A percentile compares a stretch with the other conserved stretches of the same genome.
Conservation (phyloP, 805 yeast genomes). For the Yarrowia sp. region DNA sequence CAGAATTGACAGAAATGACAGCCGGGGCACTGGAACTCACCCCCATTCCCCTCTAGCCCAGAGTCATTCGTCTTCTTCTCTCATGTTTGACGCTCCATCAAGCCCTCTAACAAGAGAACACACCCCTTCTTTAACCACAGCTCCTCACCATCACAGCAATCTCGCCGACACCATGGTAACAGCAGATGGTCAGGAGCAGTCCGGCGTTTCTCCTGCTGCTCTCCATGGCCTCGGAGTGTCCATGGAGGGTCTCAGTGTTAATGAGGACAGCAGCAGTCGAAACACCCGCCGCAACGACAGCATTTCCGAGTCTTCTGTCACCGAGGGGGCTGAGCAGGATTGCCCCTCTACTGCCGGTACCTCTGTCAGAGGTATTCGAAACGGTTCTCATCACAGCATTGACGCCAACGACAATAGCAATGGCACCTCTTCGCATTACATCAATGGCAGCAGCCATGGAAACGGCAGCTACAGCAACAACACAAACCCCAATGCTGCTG, state of each 20-base stretch:
- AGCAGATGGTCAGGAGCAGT: not conserved
- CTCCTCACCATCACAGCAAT: not conserved
- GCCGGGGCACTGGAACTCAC: not conserved
- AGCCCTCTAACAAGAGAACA: not conserved
- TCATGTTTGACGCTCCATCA: not conserved
- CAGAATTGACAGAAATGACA: not conserved
- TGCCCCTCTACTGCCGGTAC: not conserved
- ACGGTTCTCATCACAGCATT: not conserved
- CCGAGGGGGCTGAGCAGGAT: not conserved
- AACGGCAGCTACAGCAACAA: not conserved
- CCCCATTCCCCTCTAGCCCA: conserved; percentile 7
- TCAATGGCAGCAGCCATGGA: not conserved
- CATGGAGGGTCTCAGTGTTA: not conserved
- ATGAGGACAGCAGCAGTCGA: not conserved
- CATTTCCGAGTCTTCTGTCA: not conserved
- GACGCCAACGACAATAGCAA: not conserved
- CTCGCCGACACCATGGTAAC: not conserved
- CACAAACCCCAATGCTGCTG: conserved; percentile 17
- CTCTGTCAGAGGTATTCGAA: not conserved
- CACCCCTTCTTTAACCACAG: not conserved
- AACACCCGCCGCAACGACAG: not conserved
- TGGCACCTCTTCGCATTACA: not conserved
- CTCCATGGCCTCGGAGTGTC: not conserved
- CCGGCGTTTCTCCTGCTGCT: not conserved
- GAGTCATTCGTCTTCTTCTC: not conserved